Evolutionary conservation across 176 grass and related monocot species (phyloP), one percentile per base, ranked within the genome.

Genomic region (Musa itinerans): DNA sequence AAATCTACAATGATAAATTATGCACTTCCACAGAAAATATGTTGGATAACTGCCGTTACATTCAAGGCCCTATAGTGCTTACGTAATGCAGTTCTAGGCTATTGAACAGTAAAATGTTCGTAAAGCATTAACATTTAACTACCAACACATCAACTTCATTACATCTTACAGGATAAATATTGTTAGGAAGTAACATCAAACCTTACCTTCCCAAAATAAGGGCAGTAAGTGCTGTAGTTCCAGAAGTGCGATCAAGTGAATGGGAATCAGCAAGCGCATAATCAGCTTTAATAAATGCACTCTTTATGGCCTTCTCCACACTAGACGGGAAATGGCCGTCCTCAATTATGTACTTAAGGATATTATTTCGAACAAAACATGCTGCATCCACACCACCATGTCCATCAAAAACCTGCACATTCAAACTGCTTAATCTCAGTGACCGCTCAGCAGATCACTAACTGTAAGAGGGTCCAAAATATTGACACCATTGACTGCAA

Each of bases 381-480:
- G 87, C 92, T 29, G 92, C 92, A 65, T 96, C 92, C 14, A 74
- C 86, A 77, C 92, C 92, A 78, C 89, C 81, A 81, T 96, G 92
- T 17, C 92, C 92, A 86, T 96, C 92, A 86, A 96, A 96, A 68
- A 96, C 89, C 92, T 96, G 84, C 54, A 50, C 11, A 49, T 22
- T 27, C 13, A 11, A 76, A 62, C 27, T 49, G 55, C 56, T 21
- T 26, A 62, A 43, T 43, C 4, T 43, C 34, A 43, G 34, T 43
- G 4, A 43, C 34, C 34, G 4, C 34, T 43, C 34, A 43, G 34
- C 34, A 43, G 12, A 62, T 62, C 7, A 62, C 13, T 17, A 62
- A 62, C 6, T 62, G 17, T 7, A 19, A 17, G 5, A 62, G 4
- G 17, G 20, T 62, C 57, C 57, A 21, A 62, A 15, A 62, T 62